Percentiles rank a stretch among this genome's conserved stretches.
These are phyloP conservation scores for Centrapalus pauciflorus DNA, from an alignment of 129 eudicot genomes.

Conservation along the genomic window DNA sequence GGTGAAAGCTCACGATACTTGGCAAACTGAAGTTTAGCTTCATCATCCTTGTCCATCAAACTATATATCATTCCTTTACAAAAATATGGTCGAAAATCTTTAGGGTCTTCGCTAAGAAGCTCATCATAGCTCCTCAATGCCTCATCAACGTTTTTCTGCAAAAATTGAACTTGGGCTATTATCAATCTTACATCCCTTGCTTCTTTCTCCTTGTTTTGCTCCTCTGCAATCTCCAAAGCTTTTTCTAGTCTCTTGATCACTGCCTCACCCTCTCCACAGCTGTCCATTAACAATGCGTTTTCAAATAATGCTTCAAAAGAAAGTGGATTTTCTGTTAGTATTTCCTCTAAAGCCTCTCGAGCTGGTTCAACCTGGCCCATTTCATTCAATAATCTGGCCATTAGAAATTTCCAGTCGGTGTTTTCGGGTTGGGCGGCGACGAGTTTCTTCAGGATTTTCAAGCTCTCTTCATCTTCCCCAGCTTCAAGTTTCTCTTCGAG, in stretches of 20 bases:
- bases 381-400: constrained; percentile 52
- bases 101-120: constrained; percentile 57
- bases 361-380: constrained; percentile 61
- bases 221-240: constrained; percentile 52
- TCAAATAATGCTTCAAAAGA: constrained; percentile 64
- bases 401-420: constrained; percentile 42
- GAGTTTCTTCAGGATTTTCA: constrained; percentile 36
- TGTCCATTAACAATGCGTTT: constrained; percentile 56
- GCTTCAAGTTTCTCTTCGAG: constrained; percentile 47
- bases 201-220: constrained; percentile 47
- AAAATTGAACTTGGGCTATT: constrained; percentile 59
- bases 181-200: constrained; percentile 65
- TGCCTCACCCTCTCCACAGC: constrained; percentile 46
- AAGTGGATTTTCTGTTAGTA: constrained; percentile 35
- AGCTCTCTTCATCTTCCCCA: constrained; percentile 56
- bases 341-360: constrained; percentile 41
- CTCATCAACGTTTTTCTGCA: constrained; percentile 68
- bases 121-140: constrained; percentile 65
- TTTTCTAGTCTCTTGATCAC: constrained; percentile 48
- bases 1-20: constrained; percentile 69
- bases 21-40: constrained; percentile 58
- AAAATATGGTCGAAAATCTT: constrained; percentile 66
- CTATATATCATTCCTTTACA: constrained; percentile 75
- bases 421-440: constrained; percentile 56
- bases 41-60: constrained; percentile 45